A percentile compares a stretch with the other conserved stretches of the same genome.
Evolutionary conservation across 2,329 filamentous ascomycete genomes (phyloP).

Genomic region (Diaporthe sp.): DNA sequence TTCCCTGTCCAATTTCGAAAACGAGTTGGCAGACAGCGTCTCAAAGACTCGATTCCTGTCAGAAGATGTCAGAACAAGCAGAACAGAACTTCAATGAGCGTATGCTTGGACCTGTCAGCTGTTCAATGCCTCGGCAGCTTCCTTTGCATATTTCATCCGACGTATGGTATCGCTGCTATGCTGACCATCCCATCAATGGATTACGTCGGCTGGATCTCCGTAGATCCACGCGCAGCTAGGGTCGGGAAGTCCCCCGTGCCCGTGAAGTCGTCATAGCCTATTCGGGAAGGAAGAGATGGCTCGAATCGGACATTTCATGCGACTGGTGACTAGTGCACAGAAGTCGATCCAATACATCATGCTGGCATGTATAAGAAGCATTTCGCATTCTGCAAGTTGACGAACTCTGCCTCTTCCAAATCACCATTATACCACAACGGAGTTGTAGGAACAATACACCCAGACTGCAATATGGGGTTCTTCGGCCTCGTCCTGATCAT

Average conservation of each 20-base stretch:
- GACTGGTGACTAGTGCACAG: slow-evolving; percentile 15
- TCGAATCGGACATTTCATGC: slow-evolving; percentile 13
- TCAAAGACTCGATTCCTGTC: too few species aligned
- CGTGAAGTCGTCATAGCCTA: slow-evolving; percentile 13
- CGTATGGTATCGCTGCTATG: not conserved
- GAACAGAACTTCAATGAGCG: not conserved
- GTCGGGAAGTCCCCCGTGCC: slow-evolving; percentile 16
- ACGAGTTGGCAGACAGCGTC: not conserved
- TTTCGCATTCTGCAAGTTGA: not conserved
- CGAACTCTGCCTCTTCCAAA: not conserved
- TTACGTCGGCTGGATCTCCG: not conserved
- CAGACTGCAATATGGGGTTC: not conserved
- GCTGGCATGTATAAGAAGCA: not conserved
- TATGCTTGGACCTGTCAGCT: not conserved
- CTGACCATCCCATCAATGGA: slow-evolving; percentile 13
- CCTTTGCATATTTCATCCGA: slow-evolving; percentile 13
- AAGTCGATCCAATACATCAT: not conserved
- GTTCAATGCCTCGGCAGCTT: not conserved
- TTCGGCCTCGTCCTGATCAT: slow-evolving; percentile 20
- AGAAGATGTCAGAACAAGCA: not conserved
- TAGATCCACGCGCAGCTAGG: not conserved
- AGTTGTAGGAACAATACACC: not conserved
- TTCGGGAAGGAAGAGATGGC: not conserved
- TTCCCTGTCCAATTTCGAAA: too few species aligned
- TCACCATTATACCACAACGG: not conserved